Evolutionary conservation across 352 stramenopile species (phyloP), one percentile per base, ranked within the genome.

Genomic region (Phytophthora tubulina): DNA sequence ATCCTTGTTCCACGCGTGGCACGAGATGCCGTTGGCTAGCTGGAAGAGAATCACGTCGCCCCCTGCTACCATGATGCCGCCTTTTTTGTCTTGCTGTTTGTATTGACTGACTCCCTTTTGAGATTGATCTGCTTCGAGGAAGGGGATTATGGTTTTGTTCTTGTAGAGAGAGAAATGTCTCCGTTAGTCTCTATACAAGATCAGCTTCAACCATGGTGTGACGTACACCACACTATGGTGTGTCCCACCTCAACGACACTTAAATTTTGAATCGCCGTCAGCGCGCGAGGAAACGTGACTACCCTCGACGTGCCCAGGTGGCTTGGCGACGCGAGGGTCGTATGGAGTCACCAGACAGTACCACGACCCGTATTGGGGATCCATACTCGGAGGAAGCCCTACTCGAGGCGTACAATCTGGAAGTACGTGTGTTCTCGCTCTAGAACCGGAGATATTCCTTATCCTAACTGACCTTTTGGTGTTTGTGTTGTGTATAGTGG

Each of bases 1-100:
- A 75, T 98, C 92, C 48, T 87, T 89, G 78, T 97, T 97, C 93
- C 93, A 98, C 38, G 92, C 90, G 78, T 98, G 92, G 85, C 90
- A 97, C 60, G 93, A 92, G 69, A 98, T 96, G 68, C 85, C 84
- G 45, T 93, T 84, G 8, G 88, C 85, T 36, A 96, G 61, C 60
- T 94, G 87, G 81, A 85, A 95, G 63, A 96, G 78, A 66, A 74
- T 78, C 45, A 72, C 78, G 72, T 91, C 84, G 64, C 73, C 77
- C 78, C 64, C 63, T 42, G 46, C 62, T 38, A 31, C 63, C 75
- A 74, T 79, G 11, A 17, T 73, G 51, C 48, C 33, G 21, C 10
- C 3, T 4, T 41, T 33, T 55, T 66, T 61, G 32, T 63, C 56
- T 70, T 71, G 58, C 60, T 56, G 35, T 77, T 70, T 73, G 41